Percentiles rank a stretch among this genome's conserved stretches.
Evolutionary conservation across 164 flowering plant genomes (phyloP).

Genomic region (Hamamelis virginiana): DNA sequence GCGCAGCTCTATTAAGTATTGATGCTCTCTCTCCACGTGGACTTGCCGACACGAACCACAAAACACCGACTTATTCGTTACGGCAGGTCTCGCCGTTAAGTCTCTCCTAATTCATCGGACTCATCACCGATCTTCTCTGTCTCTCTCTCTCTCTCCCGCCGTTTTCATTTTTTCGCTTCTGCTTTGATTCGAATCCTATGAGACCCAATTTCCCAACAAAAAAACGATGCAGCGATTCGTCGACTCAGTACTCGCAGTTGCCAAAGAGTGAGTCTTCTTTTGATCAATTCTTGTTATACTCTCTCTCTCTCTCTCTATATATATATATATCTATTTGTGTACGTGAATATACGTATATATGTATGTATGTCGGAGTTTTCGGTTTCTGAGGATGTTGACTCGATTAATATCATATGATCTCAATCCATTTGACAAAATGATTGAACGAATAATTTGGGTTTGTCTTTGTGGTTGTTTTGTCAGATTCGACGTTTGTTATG

Average conservation of each 20-base stretch:
- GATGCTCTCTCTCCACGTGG: slow-evolving; percentile 3
- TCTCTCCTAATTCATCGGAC: background rate
- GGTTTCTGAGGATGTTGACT: background rate
- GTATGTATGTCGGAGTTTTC: background rate
- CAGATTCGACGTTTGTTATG: too few species aligned
- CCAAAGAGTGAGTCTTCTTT: slow-evolving; percentile 69
- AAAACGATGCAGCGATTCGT: slow-evolving; percentile 68
- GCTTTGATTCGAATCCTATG: background rate
- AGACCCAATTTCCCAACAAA: background rate
- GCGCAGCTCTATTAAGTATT: background rate
- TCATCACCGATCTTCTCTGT: background rate
- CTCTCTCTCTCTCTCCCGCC: background rate
- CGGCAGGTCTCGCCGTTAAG: slow-evolving; percentile 3
- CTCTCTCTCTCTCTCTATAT: background rate
- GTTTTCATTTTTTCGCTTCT: background rate
- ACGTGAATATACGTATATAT: background rate
- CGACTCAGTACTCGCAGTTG: slow-evolving; percentile 75
- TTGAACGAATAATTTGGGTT: too few species aligned
- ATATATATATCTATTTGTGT: background rate
- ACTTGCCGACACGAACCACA: background rate
- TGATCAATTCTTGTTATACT: background rate
- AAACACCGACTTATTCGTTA: background rate
- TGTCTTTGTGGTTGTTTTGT: too few species aligned
- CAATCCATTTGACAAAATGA: too few species aligned
- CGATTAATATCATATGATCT: too few species aligned